Percentiles rank a stretch among this genome's conserved stretches.
These are phyloP conservation scores for Didymella arachidicola DNA, from an alignment of 2,329 filamentous ascomycete genomes.

Conservation along the genomic window DNA sequence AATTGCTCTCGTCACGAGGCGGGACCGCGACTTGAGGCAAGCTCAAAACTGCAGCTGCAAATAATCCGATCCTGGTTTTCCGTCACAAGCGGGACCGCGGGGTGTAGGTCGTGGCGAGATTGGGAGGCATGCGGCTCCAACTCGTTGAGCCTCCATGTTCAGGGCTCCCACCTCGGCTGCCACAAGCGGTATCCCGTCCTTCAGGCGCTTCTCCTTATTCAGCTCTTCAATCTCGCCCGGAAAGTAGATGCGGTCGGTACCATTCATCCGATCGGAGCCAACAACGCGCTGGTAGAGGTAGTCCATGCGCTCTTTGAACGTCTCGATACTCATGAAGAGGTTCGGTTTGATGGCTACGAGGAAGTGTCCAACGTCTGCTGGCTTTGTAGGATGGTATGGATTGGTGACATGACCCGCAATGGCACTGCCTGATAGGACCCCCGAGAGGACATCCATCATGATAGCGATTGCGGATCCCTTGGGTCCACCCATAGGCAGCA, in stretches of 20 bases:
- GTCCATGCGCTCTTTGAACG: constrained; percentile 71
- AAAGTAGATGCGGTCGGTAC: constrained; percentile 64
- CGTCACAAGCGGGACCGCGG: constrained; percentile 27
- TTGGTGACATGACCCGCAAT: constrained; percentile 80
- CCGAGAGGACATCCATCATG: constrained; percentile 92
- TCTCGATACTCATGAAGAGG: constrained; percentile 73
- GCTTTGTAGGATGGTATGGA: constrained; percentile 75
- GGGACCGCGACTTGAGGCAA: constrained; percentile 4
- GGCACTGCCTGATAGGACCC: constrained; percentile 76
- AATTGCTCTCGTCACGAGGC: constrained; percentile 16
- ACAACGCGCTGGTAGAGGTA: constrained; percentile 65
- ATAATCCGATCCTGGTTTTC: constrained; percentile 2
- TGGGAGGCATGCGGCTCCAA: constrained; percentile 43
- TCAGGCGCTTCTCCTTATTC: constrained; percentile 41
- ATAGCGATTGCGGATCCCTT: constrained; percentile 80
- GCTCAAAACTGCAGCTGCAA: neutral
- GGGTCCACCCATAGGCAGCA: constrained; percentile 85
- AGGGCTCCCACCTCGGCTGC: constrained; percentile 58
- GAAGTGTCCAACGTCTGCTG: constrained; percentile 78
- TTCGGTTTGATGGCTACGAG: constrained; percentile 72
- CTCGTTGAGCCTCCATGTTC: constrained; percentile 59
- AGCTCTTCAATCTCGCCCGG: constrained; percentile 52
- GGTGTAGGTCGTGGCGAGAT: constrained; percentile 22
- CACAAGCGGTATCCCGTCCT: constrained; percentile 60
- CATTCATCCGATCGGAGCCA: constrained; percentile 60